Base-by-base conservation (phyloP, 2,329 filamentous ascomycete genomes). In the Knufia petricola region DNA sequence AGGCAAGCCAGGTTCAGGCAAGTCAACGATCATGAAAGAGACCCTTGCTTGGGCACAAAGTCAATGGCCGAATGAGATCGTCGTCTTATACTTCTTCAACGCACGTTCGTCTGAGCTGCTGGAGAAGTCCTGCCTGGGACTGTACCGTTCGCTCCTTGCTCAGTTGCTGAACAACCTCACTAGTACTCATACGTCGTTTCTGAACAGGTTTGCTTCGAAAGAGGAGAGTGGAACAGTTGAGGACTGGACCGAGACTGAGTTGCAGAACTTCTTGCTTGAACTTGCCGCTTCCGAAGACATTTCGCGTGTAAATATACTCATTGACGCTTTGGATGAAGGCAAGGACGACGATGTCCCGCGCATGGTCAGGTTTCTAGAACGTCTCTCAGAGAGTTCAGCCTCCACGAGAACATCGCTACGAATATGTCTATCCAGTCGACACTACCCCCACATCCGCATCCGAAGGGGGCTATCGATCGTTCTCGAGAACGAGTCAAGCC, bases 31-130 rank as follows among this genome's bases (percentile, higher is more conserved):
- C 54, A 63, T 65, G 57, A 66, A 64, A 46, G 59, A 51, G 44
- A 41, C 50, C 2, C 39, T 54, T 20, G 36, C 34, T 9, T n/a
- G 50, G 9, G 46, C 52, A 13, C 36, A 48, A 38, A 21, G 12
- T 2, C 10, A 19, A 15, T 6, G 19, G 26, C 13, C 38, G 8
- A 15, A 21, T 20, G 49, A 51, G 1, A 34, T 61, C 0, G 52
- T 69, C 0, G 48, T 72, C 1, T 68, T 66, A 0, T 76, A 74
- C 56, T 76, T 74, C 61, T 76, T 76, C 62, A 70, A 74, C 48
- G 71, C 71, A 0, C 59, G 69, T 47, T 72, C 71, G 0, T 9
- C 44, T 4, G 59, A 62, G 0, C 26, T 59, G 3, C 56, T 73
- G 7, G 72, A 79, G 39, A 74, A 63, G 46, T 68, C 73, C 0